Evolutionary conservation across 257 asterid genomes (phyloP).

Genomic region (Solanum paucissectum): DNA sequence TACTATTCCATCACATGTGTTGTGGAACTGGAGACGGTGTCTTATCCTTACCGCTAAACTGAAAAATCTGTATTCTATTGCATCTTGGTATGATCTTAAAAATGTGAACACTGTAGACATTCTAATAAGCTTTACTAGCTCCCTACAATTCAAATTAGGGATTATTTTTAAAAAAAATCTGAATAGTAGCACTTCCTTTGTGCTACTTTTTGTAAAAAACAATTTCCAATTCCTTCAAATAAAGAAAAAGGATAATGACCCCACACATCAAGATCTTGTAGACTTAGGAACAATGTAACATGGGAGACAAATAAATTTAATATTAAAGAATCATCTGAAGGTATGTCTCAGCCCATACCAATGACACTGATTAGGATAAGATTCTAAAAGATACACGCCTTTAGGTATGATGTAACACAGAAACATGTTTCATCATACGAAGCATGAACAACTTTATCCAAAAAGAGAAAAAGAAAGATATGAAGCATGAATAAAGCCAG

Average conservation of each 20-base stretch:
- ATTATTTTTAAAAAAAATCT: neutral
- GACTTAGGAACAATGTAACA: conserved; percentile 20
- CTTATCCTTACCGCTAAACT: neutral
- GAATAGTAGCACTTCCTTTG: neutral
- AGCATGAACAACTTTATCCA: conserved; percentile 12
- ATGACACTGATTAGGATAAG: conserved; percentile 36
- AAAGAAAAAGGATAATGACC: neutral
- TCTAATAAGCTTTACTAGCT: neutral
- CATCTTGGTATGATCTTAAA: neutral
- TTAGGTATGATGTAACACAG: conserved; percentile 2
- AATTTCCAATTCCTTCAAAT: neutral
- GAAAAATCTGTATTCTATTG: neutral
- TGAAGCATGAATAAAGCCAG: neutral
- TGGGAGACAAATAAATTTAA: conserved; percentile 9
- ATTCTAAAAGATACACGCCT: conserved; percentile 18
- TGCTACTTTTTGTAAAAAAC: neutral
- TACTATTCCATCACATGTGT: neutral
- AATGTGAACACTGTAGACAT: neutral
- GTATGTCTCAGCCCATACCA: conserved; percentile 51
- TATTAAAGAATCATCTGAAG: conserved; percentile 16
- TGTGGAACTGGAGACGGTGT: neutral
- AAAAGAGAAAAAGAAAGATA: neutral
- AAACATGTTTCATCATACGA: conserved; percentile 19
- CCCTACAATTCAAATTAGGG: too few species aligned
- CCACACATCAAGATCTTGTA: conserved; percentile 13